These are phyloP conservation scores for Fusarium ambrosium DNA, from an alignment of 2,329 filamentous ascomycete genomes.

Conservation along the genomic window DNA sequence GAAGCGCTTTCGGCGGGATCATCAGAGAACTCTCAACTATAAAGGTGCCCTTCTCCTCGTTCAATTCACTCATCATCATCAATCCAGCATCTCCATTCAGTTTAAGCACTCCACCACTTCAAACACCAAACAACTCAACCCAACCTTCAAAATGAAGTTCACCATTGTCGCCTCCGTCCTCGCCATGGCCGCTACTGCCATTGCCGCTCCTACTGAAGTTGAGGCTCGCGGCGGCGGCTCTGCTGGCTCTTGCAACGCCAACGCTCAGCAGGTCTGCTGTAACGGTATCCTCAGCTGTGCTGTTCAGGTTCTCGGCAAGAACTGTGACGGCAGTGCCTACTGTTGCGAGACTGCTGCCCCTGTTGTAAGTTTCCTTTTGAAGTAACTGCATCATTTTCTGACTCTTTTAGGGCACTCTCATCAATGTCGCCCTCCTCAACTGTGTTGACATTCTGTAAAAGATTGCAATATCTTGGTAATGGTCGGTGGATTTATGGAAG, in stretches of 20 bases:
- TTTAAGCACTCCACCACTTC: slow-evolving; percentile 7
- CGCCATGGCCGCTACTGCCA: slow-evolving; percentile 25
- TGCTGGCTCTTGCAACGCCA: slow-evolving; percentile 7
- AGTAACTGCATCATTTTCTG: rapidly evolving
- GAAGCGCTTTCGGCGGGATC: neutral
- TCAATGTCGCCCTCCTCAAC: slow-evolving; percentile 29
- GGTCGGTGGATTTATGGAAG: neutral
- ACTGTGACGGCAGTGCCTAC: slow-evolving; percentile 6
- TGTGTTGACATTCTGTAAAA: slow-evolving; percentile 4
- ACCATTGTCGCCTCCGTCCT: slow-evolving; percentile 23
- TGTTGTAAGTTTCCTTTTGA: slow-evolving; percentile 9
- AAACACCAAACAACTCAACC: neutral
- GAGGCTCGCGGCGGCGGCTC: slow-evolving; percentile 16
- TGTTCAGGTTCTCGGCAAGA: slow-evolving; percentile 20
- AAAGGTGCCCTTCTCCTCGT: slow-evolving; percentile 12
- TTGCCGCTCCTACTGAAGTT: slow-evolving; percentile 23
- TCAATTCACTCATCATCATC: slow-evolving; percentile 22
- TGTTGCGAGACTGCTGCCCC: slow-evolving; percentile 5
- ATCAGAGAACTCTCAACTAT: neutral
- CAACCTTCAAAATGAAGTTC: slow-evolving; percentile 36
- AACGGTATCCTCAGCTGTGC: slow-evolving; percentile 8
- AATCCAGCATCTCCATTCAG: slow-evolving; percentile 6
- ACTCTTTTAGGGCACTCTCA: slow-evolving; percentile 7
- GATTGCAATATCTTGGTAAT: neutral
- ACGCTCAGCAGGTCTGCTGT: slow-evolving; percentile 30